Percentiles rank a stretch among this genome's conserved stretches.
phyloP scores from a whole-genome alignment of 2,329 filamentous ascomycete genomes.

The Fusarium illudens region DNA sequence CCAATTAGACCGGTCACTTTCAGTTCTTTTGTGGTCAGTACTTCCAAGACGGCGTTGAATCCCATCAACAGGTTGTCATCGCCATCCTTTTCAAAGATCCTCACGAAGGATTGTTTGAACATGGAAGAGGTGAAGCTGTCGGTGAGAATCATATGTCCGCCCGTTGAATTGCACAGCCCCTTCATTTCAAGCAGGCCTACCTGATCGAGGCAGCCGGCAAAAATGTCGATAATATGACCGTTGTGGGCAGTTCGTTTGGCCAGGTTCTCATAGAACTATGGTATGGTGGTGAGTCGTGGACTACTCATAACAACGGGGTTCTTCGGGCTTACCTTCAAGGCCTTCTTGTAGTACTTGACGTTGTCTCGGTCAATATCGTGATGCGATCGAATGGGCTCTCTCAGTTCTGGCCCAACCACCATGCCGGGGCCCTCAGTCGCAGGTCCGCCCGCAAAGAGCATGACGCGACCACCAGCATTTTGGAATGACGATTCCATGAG shows the following conservation, averaged over 20 bases:
- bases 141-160: conserved; percentile 97
- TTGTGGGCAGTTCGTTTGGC: conserved; percentile 96
- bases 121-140: conserved; percentile 99
- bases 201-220: conserved; percentile 96
- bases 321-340: conserved; percentile 74
- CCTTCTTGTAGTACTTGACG: conserved; percentile 99
- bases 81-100: conserved; percentile 95
- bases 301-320: not conserved
- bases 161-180: conserved; percentile 92
- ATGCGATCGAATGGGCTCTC: conserved; percentile 96
- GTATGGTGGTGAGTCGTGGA: conserved; percentile 37
- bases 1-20: conserved; percentile 98
- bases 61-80: conserved; percentile 97
- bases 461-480: conserved; percentile 92
- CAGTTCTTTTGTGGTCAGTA: conserved; percentile 95
- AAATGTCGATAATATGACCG: conserved; percentile 96
- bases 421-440: conserved; percentile 96
- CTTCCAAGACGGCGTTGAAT: conserved; percentile 95
- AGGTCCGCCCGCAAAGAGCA: conserved; percentile 95
- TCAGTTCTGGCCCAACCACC: conserved; percentile 94
- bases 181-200: conserved; percentile 99
- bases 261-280: conserved; percentile 89
- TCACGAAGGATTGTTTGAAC: conserved; percentile 98
- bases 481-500: conserved; percentile 94
- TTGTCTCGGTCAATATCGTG: conserved; percentile 99